A percentile compares a stretch with the other conserved stretches of the same genome.
Evolutionary conservation across 371 early-diverging fungal species (phyloP).

Genomic region (Mucor sp.): DNA sequence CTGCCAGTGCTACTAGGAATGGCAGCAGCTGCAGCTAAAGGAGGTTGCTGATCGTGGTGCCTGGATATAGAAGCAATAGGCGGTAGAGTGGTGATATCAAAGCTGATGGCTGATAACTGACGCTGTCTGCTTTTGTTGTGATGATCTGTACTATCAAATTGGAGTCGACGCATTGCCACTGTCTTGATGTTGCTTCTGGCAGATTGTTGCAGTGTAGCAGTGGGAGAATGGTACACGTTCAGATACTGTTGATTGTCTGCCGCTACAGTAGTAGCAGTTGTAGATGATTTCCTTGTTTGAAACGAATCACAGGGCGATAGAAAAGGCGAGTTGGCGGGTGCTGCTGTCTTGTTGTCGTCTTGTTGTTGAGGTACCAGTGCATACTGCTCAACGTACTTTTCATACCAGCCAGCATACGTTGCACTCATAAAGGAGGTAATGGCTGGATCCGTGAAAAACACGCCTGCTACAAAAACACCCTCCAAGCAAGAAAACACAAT

Average conservation of each 20-base stretch:
- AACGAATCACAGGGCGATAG: not conserved
- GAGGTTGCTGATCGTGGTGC: not conserved
- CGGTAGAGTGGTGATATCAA: not conserved
- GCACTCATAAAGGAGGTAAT: not conserved
- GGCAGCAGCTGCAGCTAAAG: too few species aligned
- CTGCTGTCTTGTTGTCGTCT: not conserved
- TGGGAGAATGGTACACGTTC: too few species aligned
- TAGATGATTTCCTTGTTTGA: not conserved
- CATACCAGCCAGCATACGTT: not conserved
- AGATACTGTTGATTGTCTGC: too few species aligned
- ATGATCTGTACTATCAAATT: not conserved
- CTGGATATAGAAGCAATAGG: not conserved
- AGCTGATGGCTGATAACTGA: not conserved
- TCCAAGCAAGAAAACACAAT: slow-evolving; percentile 7
- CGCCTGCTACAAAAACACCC: slow-evolving; percentile 22
- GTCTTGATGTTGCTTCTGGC: not conserved
- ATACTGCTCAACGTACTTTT: slow-evolving; percentile 6
- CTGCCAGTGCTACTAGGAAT: not conserved
- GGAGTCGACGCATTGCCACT: not conserved
- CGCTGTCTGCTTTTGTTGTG: not conserved
- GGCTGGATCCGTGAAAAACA: slow-evolving; percentile 36
- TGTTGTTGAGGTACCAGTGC: not conserved
- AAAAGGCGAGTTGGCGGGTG: not conserved
- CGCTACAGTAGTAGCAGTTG: not conserved
- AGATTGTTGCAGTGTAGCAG: too few species aligned